Conservation (phyloP, 2,329 filamentous ascomycete species). For the Colletotrichum sojae region DNA sequence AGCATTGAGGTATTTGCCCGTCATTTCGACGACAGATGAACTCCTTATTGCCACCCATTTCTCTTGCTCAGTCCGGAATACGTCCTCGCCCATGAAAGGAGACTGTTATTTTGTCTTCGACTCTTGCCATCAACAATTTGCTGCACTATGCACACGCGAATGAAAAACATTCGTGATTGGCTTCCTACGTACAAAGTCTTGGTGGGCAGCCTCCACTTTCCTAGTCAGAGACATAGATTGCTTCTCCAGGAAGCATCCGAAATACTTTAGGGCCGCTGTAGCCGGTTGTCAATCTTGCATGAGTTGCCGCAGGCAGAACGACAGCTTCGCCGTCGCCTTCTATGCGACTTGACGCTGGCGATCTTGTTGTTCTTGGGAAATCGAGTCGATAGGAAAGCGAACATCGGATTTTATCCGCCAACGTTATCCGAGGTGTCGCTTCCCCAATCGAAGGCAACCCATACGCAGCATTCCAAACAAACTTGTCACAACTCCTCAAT, state of each 20-base stretch:
- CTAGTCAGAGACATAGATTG: constrained; percentile 13
- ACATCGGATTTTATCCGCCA: constrained; percentile 1
- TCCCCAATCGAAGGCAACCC: constrained; percentile 26
- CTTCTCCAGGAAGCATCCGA: constrained; percentile 16
- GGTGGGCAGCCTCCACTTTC: not conserved
- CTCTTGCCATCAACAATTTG: constrained; percentile 1
- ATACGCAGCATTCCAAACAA: constrained; percentile 37
- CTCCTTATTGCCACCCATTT: not conserved
- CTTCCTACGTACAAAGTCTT: not conserved
- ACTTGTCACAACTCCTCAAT: constrained; percentile 38
- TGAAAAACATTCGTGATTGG: too few species aligned
- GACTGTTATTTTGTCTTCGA: not conserved
- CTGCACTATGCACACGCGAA: not conserved
- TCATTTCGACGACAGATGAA: constrained; percentile 17
- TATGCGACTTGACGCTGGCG: constrained; percentile 1
- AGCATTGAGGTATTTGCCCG: not conserved
- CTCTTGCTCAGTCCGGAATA: not conserved
- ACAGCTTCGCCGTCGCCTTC: not conserved
- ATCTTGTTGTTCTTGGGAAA: constrained; percentile 16
- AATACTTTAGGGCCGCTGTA: constrained; percentile 27
- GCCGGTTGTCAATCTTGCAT: constrained; percentile 36
- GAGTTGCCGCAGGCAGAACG: constrained; percentile 6
- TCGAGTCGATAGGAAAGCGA: constrained; percentile 6
- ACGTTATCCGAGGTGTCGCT: not conserved
- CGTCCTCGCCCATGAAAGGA: constrained; percentile 10